Evolutionary conservation across 2,329 filamentous ascomycete genomes (phyloP).

Genomic region (Cercospora nicotianae): DNA sequence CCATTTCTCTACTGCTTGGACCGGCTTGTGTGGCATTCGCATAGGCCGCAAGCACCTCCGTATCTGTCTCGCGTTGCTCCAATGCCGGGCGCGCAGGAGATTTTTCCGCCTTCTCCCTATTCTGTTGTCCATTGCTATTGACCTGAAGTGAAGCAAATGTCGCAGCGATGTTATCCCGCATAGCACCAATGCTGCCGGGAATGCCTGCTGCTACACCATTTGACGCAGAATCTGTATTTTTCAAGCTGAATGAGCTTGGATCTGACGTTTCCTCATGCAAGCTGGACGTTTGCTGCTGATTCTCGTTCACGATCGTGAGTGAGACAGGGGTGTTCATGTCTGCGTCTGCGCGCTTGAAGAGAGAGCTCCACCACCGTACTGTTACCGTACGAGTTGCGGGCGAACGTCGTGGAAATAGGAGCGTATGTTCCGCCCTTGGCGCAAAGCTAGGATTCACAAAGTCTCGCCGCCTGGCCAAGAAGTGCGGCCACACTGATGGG

Average conservation of each 20-base stretch:
- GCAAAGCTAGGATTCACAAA: slow-evolving; percentile 84
- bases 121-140: not conserved
- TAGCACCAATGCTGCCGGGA: not conserved
- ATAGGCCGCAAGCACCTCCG: slow-evolving; percentile 13
- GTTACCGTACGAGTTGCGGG: slow-evolving; percentile 49
- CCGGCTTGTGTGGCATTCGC: not conserved
- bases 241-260: not conserved
- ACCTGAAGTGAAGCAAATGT: slow-evolving; percentile 7
- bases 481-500: slow-evolving; percentile 93
- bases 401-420: slow-evolving; percentile 69
- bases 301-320: slow-evolving; percentile 14
- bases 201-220: not conserved
- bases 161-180: slow-evolving; percentile 6
- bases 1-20: not conserved
- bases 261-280: not conserved
- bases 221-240: not conserved
- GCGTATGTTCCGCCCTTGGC: slow-evolving; percentile 70
- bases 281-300: not conserved
- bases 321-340: slow-evolving; percentile 78
- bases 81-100: slow-evolving; percentile 15
- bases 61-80: slow-evolving; percentile 19
- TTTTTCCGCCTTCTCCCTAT: not conserved
- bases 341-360: slow-evolving; percentile 80
- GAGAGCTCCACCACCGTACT: slow-evolving; percentile 90
- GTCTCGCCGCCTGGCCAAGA: slow-evolving; percentile 74